A percentile compares a stretch with the other conserved stretches of the same genome.
Conservation (phyloP, 2,329 filamentous ascomycete species). For the Iodosphaeria phyllophila region DNA sequence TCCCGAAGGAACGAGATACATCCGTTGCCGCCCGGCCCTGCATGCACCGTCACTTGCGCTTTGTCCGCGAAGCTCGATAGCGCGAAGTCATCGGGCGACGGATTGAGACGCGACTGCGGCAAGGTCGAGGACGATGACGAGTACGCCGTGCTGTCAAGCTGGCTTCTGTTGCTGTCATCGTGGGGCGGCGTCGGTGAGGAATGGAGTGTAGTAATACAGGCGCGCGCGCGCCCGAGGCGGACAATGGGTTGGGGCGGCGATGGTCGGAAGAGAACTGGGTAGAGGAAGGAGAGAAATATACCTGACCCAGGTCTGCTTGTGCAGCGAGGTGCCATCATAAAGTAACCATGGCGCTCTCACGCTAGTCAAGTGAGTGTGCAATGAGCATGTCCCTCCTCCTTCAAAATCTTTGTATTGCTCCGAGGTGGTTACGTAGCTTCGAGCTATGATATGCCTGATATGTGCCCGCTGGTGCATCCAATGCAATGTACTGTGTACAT, state of each 20-base stretch:
- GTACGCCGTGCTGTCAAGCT: constrained; percentile 9
- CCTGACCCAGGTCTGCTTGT: constrained; percentile 14
- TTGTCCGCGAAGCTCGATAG: constrained; percentile 73
- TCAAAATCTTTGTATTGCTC: background rate
- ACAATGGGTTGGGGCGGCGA: constrained; percentile 9
- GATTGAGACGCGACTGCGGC: constrained; percentile 49
- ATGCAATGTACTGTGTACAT: background rate
- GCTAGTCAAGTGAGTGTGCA: background rate
- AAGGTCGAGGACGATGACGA: constrained; percentile 17
- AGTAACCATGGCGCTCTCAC: constrained; percentile 3
- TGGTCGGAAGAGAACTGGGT: constrained; percentile 24
- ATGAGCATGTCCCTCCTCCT: background rate
- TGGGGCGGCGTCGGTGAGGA: constrained; percentile 5
- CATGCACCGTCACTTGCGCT: constrained; percentile 57
- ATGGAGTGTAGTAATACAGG: constrained; percentile 9
- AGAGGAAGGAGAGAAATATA: constrained; percentile 30
- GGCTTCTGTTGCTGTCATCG: constrained; percentile 2
- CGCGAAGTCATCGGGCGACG: constrained; percentile 67
- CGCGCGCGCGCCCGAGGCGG: constrained; percentile 5
- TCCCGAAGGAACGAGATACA: constrained; percentile 91
- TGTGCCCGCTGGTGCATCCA: background rate
- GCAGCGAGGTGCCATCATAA: constrained; percentile 23
- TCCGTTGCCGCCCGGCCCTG: constrained; percentile 72
- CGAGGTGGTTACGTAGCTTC: constrained; percentile 1
- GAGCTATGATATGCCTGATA: background rate